A percentile compares a stretch with the other conserved stretches of the same genome.
These are phyloP conservation scores for Posidonia australis DNA, from an alignment of 106 monocot species.

Conservation along the genomic window DNA sequence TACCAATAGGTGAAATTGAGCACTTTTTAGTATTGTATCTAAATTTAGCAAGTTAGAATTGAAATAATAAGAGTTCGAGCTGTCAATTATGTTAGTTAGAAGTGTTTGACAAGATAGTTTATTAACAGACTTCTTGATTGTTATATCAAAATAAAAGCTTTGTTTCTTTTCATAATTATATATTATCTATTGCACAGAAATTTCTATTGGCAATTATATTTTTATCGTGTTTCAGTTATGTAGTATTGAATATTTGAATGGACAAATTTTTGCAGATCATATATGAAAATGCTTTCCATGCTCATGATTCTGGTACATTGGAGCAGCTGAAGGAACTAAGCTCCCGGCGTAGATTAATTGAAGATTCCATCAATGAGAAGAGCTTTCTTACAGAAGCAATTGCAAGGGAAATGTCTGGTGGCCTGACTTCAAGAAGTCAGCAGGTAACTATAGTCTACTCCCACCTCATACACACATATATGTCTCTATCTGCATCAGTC, in stretches of 20 bases:
- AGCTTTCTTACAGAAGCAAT: conserved; percentile 20
- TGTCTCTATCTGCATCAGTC: too few relatives aligned
- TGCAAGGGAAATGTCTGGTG: conserved; percentile 25
- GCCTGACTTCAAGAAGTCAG: conserved; percentile 13
- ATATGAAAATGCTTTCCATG: conserved; percentile 12
- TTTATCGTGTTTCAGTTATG: neutral
- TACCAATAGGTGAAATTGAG: too few relatives aligned
- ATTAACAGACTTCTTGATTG: neutral
- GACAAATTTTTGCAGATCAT: conserved; percentile 9
- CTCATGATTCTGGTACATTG: conserved; percentile 10
- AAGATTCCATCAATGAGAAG: conserved; percentile 20
- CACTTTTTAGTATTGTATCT: too few relatives aligned
- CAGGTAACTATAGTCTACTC: neutral
- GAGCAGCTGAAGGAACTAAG: conserved; percentile 26
- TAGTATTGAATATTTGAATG: neutral
- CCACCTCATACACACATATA: too few relatives aligned
- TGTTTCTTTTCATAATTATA: neutral
- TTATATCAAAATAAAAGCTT: neutral
- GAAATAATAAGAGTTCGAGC: too few relatives aligned
- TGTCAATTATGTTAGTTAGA: neutral
- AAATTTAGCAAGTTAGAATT: too few relatives aligned
- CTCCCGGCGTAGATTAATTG: conserved; percentile 12
- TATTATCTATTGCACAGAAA: neutral
- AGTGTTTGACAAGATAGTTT: neutral
- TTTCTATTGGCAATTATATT: neutral